A percentile compares a stretch with the other conserved stretches of the same genome.
These are phyloP conservation scores for Terfezia claveryi DNA, from an alignment of 495 filamentous ascomycete genomes.

Conservation along the genomic window DNA sequence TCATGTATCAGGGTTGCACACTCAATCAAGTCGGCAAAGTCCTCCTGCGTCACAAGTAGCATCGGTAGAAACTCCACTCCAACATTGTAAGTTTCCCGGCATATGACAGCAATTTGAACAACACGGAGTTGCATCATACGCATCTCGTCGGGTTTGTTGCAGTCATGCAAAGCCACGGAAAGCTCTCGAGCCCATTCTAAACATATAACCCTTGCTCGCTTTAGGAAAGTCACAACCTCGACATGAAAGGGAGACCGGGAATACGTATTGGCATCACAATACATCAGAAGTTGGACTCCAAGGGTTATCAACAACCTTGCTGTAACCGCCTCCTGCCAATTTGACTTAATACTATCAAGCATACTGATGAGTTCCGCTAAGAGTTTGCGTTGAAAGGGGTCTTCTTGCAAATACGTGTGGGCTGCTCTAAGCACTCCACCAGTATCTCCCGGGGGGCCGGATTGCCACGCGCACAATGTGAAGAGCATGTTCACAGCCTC, in stretches of 20 bases:
- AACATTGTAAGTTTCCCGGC: slow-evolving; percentile 16
- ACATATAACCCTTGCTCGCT: neutral
- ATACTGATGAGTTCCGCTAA: too few relatives aligned
- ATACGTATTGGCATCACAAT: slow-evolving; percentile 1
- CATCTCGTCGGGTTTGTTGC: neutral
- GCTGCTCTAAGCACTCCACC: neutral
- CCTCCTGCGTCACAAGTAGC: slow-evolving; percentile 7
- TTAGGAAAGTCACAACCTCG: neutral
- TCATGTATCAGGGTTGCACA: slow-evolving; percentile 24
- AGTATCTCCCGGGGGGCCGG: neutral
- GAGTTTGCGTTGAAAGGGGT: too few relatives aligned
- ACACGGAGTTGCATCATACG: too few relatives aligned
- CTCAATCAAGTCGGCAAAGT: slow-evolving; percentile 22
- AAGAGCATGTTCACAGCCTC: slow-evolving; percentile 26
- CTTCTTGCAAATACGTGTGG: too few relatives aligned
- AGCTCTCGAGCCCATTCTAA: neutral
- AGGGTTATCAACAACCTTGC: slow-evolving; percentile 22
- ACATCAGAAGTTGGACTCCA: slow-evolving; percentile 21
- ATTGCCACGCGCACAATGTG: slow-evolving; percentile 29
- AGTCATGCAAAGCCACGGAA: neutral
- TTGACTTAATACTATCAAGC: slow-evolving; percentile 16
- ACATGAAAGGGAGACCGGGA: neutral
- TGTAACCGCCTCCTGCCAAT: slow-evolving; percentile 28
- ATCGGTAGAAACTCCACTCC: neutral
- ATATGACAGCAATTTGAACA: slow-evolving; percentile 13